phyloP scores from a whole-genome alignment of 2,329 filamentous ascomycete genomes.

The Trichophyton rubrum region DNA sequence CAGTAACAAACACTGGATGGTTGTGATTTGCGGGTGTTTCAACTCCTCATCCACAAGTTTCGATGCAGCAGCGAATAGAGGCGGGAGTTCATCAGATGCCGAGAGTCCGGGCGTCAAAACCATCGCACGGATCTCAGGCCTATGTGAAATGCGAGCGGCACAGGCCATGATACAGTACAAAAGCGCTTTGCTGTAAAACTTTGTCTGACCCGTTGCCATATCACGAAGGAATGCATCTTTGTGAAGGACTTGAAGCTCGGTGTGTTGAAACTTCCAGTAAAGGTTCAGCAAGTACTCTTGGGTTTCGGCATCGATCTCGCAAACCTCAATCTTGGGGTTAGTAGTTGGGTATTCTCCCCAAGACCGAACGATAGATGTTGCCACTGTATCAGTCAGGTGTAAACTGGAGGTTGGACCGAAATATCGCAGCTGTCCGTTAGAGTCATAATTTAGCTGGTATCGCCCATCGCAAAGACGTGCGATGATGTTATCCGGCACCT shows the following conservation, averaged over 20 bases:
- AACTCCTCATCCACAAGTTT: constrained; percentile 11
- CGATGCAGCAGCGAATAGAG: constrained; percentile 10
- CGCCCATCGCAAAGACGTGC: constrained; percentile 7
- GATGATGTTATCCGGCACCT: constrained; percentile 5
- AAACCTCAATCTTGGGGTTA: neutral
- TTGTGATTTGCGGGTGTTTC: constrained; percentile 12
- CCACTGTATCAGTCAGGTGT: constrained; percentile 4
- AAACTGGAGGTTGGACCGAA: constrained; percentile 9
- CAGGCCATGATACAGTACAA: constrained; percentile 13
- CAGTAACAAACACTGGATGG: constrained; percentile 12
- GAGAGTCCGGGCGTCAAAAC: constrained; percentile 8
- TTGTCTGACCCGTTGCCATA: constrained; percentile 7
- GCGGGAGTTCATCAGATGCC: constrained; percentile 5
- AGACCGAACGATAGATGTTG: constrained; percentile 3
- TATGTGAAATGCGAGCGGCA: constrained; percentile 10
- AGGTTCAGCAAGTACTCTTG: constrained; percentile 8
- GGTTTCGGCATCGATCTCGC: constrained; percentile 6
- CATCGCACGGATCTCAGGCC: constrained; percentile 10
- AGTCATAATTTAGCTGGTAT: constrained; percentile 7
- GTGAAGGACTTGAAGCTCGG: constrained; percentile 8
- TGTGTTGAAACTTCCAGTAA: constrained; percentile 11
- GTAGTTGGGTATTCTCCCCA: constrained; percentile 5
- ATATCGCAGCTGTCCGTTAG: constrained; percentile 2
- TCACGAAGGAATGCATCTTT: constrained; percentile 5
- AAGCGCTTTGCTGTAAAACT: constrained; percentile 12